Conservation (phyloP, 139 green algal species). For the Picochlorum sp. region DNA sequence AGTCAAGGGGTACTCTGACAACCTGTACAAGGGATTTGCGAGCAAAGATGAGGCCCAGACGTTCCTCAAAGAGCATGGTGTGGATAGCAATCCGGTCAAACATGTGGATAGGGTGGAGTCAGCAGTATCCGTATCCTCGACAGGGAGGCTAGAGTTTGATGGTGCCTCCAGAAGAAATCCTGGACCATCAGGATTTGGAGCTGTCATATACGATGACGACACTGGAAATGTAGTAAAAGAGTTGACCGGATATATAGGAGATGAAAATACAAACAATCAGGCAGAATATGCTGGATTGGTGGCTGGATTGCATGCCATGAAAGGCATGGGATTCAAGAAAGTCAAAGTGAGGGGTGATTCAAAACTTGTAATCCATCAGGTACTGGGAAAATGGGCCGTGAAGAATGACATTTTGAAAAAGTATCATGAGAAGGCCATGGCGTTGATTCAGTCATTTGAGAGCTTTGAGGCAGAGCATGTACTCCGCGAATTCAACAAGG, state of each 20-base stretch:
- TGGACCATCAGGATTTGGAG: constrained; percentile 31
- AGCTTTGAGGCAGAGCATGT: constrained; percentile 28
- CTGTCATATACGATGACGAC: constrained; percentile 28
- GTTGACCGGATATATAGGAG: constrained; percentile 19
- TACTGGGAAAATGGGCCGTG: constrained; percentile 27
- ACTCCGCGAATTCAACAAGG: constrained; percentile 26
- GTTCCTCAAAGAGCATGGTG: constrained; percentile 7
- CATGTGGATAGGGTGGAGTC: not conserved
- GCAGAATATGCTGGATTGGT: constrained; percentile 45
- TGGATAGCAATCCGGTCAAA: not conserved
- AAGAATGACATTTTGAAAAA: constrained; percentile 21
- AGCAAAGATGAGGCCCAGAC: constrained; percentile 12
- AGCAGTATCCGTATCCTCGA: not conserved
- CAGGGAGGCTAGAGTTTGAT: constrained; percentile 38
- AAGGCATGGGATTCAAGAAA: constrained; percentile 14
- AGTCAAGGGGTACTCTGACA: constrained; percentile 17
- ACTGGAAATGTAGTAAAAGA: constrained; percentile 14
- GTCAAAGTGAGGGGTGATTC: constrained; percentile 37
- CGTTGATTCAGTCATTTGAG: constrained; percentile 16
- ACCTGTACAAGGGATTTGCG: constrained; percentile 26
- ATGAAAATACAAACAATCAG: constrained; percentile 42
- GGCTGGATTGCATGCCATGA: constrained; percentile 32
- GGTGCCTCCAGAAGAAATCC: constrained; percentile 38
- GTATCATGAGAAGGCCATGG: constrained; percentile 6
- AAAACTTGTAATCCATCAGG: constrained; percentile 37